Evolutionary conservation across 1,284 basidiomycete species (phyloP), one percentile per base, ranked within the genome.

Genomic region (Schizophyllum commune): DNA sequence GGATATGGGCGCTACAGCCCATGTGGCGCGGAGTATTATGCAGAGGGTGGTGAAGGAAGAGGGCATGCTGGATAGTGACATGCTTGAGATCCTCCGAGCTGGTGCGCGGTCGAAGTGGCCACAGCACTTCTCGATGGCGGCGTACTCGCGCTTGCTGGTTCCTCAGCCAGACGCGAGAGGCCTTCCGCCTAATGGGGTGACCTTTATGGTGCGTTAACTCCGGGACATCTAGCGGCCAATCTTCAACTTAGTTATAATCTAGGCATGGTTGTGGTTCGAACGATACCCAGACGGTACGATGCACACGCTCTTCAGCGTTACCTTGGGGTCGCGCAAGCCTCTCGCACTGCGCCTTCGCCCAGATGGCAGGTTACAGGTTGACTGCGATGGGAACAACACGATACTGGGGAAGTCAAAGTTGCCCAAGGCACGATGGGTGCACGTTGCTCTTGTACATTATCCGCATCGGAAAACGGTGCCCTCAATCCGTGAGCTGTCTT

Each of bases 61-160:
- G 55, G 75, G 75, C 11, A 73, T 70, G 0, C 70, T 91, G 34
- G 83, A 91, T 63, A 68, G 74, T 8, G 87, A 89, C 58, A 77
- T 89, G 53, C 70, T 91, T 53, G 89, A 91, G 57, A 71, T 90
- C 21, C 76, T 91, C 60, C 81, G 87, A 8, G 77, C 81, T 34
- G 83, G 82, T 0, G 84, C 89, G 78, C 86, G 82, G 69, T 83
- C 84, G 55, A 79, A 83, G 32, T 91, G 89, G 89, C 82, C 86
- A 0, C 81, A 84, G 62, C 89, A 92, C 67, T 81, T 91, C 63
- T 88, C 84, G 3, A 73, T 92, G 65, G 83, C 84, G 68, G 77
- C 78, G 2, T 69, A 73, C 5, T 81, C 86, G 2, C 73, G 79
- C 1, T 65, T 90, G 2, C 73, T 76, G 2, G 67, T 84, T 20